phyloP scores from a whole-genome alignment of 148 eudicot genomes.

The Vaccinium vitisidaea region DNA sequence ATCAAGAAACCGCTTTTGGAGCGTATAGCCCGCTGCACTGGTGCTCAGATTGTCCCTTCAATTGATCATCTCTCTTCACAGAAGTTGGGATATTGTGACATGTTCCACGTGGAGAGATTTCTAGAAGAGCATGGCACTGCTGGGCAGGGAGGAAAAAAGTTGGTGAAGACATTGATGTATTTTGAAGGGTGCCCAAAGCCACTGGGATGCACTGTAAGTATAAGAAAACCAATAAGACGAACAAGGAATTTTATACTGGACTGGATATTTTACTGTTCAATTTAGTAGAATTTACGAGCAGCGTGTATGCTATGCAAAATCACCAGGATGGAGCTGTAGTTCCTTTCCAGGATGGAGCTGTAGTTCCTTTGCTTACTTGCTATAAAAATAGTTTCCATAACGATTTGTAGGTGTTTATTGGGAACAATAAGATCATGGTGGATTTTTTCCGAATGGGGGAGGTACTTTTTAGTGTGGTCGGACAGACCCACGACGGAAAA shows the following conservation, averaged over 20 bases:
- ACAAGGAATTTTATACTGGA: not conserved
- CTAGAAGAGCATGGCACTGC: constrained; percentile 82
- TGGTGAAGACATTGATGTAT: constrained; percentile 88
- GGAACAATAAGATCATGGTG: not conserved
- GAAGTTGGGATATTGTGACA: constrained; percentile 78
- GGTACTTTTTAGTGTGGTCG: not conserved
- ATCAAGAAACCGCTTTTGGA: constrained; percentile 90
- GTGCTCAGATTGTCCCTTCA: constrained; percentile 88
- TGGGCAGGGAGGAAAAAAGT: constrained; percentile 71
- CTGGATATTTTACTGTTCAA: not conserved
- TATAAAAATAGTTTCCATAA: not conserved
- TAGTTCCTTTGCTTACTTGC: not conserved
- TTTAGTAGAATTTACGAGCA: not conserved
- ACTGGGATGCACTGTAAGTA: constrained; percentile 91
- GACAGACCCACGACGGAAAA: not conserved
- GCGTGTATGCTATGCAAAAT: not conserved
- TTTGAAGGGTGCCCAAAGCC: constrained; percentile 99
- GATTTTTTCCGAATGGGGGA: constrained; percentile 8
- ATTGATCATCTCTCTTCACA: constrained; percentile 81
- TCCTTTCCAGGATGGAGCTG: not conserved
- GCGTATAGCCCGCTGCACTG: constrained; percentile 97
- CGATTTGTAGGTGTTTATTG: not conserved
- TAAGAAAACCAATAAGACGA: constrained; percentile 7
- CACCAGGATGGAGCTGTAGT: not conserved
- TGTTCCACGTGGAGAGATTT: constrained; percentile 76